phyloP scores from a whole-genome alignment of 306 rosid genomes.

The Cucumis melo region DNA sequence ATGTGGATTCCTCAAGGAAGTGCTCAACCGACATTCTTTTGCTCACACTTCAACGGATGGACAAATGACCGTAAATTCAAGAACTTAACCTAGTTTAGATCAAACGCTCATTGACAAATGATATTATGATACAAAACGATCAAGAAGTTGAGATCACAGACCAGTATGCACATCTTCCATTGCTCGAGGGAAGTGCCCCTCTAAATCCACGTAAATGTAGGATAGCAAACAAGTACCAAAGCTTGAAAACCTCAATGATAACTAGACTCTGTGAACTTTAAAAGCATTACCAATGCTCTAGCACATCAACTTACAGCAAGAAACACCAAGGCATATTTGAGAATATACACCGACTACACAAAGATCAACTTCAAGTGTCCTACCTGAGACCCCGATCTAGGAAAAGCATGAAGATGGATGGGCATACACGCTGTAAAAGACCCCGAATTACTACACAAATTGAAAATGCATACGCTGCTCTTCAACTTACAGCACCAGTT shows the following conservation, averaged over 20 bases:
- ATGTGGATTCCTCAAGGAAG: neutral
- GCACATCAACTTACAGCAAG: neutral
- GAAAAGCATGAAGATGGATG: too few relatives aligned
- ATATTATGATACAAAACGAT: neutral
- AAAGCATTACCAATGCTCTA: neutral
- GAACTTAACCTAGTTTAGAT: neutral
- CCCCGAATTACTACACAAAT: neutral
- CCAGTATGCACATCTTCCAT: slow-evolving; percentile 46
- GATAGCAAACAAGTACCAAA: slow-evolving; percentile 46
- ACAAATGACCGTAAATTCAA: neutral
- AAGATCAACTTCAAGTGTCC: slow-evolving; percentile 18
- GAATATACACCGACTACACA: slow-evolving; percentile 12
- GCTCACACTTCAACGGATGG: neutral
- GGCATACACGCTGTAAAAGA: too few relatives aligned
- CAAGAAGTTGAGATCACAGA: slow-evolving; percentile 15
- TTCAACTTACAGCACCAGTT: neutral
- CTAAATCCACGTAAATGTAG: slow-evolving; percentile 64
- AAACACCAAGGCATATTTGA: slow-evolving; percentile 11
- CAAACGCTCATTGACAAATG: neutral
- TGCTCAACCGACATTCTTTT: neutral
- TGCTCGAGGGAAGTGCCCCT: slow-evolving; percentile 46
- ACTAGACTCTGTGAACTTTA: neutral
- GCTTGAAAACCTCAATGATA: slow-evolving; percentile 24
- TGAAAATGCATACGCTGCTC: neutral
- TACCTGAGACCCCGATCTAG: slow-evolving; percentile 10